Evolutionary conservation across 192 early-diverging fungal genomes (phyloP), one percentile per base, ranked within the genome.

Genomic region (Coemansia javaensis): DNA sequence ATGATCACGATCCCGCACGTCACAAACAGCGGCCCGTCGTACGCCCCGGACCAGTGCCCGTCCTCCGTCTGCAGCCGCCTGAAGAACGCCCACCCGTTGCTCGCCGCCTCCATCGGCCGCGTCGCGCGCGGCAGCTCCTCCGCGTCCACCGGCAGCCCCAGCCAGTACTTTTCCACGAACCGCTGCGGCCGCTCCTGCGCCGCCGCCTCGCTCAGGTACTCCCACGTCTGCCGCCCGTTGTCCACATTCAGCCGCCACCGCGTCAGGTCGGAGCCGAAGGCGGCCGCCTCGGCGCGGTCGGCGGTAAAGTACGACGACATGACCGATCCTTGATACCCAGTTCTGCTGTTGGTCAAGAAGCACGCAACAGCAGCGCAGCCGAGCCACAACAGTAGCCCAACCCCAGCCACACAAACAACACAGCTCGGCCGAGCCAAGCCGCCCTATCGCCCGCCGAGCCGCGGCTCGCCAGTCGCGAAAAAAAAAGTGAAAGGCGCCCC

Each of bases 11-110:
- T 50, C 20, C 96, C 96, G 13, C 93, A 93, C 23, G 93, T 82
- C 33, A 97, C 65, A 75, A 99, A 99, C 86, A 97, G 87, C 28
- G 96, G 96, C 2, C 96, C 96, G 50, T 91, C 94, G 74, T 96
- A 97, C 46, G 92, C 89, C 32, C 93, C 94, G 2, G 88, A 86
- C 85, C 89, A 99, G 77, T 96, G 93, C 6, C 96, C 96, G 53
- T 94, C 91, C 27, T 80, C 79, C 6, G 89, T 92, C 62, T 99
- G 96, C 22, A 96, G 79, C 16, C 76, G 71, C 48, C 81, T 77
- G 59, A 84, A 92, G 72, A 97, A 99, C 56, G 82, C 80, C 64
- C 89, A 87, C n/a, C 92, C 92, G 59, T 92, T 96, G 17, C 81
- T 79, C n/a, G 93, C 93, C 17, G 86, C 70, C 44, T 92, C 85